Percentiles rank a stretch among this genome's conserved stretches.
Conservation (phyloP, 306 rosid genomes). For the Prunus dulcis region DNA sequence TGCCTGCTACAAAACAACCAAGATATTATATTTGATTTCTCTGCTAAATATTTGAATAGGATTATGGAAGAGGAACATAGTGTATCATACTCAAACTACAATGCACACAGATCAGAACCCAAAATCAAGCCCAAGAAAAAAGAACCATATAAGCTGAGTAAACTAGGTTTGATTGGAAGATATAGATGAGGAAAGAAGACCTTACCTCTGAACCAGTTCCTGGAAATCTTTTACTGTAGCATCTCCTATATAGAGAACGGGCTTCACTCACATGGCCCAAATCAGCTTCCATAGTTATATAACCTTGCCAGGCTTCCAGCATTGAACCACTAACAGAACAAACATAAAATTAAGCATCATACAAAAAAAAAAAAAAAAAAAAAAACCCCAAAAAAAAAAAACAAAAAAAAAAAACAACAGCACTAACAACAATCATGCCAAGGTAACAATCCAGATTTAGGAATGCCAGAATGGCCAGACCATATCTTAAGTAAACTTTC, state of each 20-base stretch:
- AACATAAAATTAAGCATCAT: background rate
- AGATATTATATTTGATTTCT: background rate
- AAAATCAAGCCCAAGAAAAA: background rate
- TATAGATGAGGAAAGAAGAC: conserved; percentile 10
- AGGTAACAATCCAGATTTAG: background rate
- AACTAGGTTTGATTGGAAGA: background rate
- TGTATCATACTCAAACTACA: background rate
- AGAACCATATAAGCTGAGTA: background rate
- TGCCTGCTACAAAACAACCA: background rate
- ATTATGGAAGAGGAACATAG: background rate
- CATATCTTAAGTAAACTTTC: conserved; percentile 79
- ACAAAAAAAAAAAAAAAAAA: background rate
- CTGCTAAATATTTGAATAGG: background rate
- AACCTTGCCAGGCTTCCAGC: conserved; percentile 81
- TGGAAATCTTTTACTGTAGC: conserved; percentile 73
- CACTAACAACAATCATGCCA: background rate
- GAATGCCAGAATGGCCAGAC: conserved; percentile 37
- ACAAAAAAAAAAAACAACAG: background rate
- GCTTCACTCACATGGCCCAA: conserved; percentile 68
- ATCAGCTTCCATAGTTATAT: conserved; percentile 78
- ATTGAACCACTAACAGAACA: conserved; percentile 59
- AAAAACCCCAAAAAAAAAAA: background rate
- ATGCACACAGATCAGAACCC: background rate
- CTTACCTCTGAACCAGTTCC: conserved; percentile 90
- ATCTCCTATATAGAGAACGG: conserved; percentile 78